Conservation (phyloP, 2,329 filamentous ascomycete genomes). For the Phoma sp. region DNA sequence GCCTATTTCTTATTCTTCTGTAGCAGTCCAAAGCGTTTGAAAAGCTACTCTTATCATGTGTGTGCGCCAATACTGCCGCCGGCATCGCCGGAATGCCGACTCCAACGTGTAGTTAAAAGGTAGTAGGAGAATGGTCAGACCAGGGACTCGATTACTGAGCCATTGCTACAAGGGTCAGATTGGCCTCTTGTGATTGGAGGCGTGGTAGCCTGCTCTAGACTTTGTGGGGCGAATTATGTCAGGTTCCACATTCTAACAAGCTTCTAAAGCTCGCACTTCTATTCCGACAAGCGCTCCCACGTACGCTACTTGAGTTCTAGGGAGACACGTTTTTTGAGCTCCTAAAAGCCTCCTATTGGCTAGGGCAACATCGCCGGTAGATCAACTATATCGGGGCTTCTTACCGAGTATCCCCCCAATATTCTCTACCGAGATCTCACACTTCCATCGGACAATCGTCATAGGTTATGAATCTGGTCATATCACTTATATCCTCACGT, state of each 20-base stretch:
- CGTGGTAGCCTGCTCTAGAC: not conserved
- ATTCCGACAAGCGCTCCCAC: not conserved
- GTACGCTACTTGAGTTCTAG: not conserved
- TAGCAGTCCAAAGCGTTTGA: not conserved
- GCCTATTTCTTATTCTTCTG: not conserved
- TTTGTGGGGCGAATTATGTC: not conserved
- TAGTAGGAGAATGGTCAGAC: not conserved
- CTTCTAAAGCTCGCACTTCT: not conserved
- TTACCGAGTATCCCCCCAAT: constrained; percentile 16
- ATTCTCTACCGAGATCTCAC: constrained; percentile 13
- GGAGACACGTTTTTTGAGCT: not conserved
- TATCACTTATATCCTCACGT: not conserved
- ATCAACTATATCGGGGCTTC: constrained; percentile 11
- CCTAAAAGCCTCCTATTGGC: constrained; percentile 13
- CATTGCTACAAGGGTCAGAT: not conserved
- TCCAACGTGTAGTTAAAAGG: not conserved
- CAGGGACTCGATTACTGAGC: not conserved
- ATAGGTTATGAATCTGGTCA: not conserved
- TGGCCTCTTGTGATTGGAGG: not conserved
- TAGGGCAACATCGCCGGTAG: constrained; percentile 15
- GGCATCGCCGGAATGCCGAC: not conserved
- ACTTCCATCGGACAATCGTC: not conserved
- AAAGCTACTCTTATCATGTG: not conserved
- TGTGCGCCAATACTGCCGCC: not conserved
- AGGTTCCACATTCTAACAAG: not conserved